Conservation (phyloP, 257 asterid species). For the Gentiana macrophylla region DNA sequence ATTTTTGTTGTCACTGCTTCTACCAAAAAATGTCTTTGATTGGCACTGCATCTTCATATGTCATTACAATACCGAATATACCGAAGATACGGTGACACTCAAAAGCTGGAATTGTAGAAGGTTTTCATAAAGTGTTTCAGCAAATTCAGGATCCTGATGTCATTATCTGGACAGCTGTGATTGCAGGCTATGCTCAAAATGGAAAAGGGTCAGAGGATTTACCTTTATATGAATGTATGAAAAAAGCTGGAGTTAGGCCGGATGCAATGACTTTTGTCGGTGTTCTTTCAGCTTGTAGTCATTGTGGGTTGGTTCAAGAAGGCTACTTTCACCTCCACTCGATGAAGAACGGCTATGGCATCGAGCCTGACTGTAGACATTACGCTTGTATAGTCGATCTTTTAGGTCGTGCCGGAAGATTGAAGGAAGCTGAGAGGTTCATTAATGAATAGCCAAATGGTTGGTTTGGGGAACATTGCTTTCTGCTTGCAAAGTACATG, state of each 20-base stretch:
- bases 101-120: constrained; percentile 42
- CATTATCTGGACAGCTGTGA: constrained; percentile 55
- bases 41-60: no score
- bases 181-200: constrained; percentile 63
- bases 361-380: constrained; percentile 55
- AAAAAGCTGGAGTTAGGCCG: constrained; percentile 41
- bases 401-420: constrained; percentile 72
- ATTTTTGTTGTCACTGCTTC: no score
- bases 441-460: constrained; percentile 32
- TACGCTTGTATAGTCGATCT: constrained; percentile 72
- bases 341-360: constrained; percentile 53
- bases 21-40: no score
- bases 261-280: constrained; percentile 48
- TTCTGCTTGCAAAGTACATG: constrained; percentile 62
- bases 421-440: constrained; percentile 61
- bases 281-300: constrained; percentile 75
- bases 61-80: no score
- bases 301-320: constrained; percentile 65
- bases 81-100: constrained; percentile 18
- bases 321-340: constrained; percentile 57
- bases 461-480: constrained; percentile 66
- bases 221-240: constrained; percentile 46
- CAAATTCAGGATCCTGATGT: constrained; percentile 40
- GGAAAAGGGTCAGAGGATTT: constrained; percentile 67
- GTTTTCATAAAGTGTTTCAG: constrained; percentile 40